Evolutionary conservation across 2,329 filamentous ascomycete species (phyloP).

Genomic region (Alternaria gaisen): DNA sequence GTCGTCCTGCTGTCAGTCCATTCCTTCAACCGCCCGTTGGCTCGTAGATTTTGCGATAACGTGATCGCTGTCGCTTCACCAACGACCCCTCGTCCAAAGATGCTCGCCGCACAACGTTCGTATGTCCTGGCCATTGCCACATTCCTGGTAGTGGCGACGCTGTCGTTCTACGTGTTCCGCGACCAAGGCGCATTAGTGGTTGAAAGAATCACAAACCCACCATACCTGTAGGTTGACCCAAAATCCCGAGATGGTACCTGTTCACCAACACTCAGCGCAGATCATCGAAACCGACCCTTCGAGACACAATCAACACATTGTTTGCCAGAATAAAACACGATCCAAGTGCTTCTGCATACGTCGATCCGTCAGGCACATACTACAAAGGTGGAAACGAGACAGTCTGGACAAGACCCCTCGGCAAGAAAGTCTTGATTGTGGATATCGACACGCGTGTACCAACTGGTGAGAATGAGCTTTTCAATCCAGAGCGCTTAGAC

Average conservation of each 20-base stretch:
- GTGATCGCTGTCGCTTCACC: neutral
- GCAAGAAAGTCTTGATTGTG: slow-evolving; percentile 39
- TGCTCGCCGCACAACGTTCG: slow-evolving; percentile 27
- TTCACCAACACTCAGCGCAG: slow-evolving; percentile 7
- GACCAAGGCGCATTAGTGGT: slow-evolving; percentile 8
- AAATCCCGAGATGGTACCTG: neutral
- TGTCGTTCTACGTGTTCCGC: slow-evolving; percentile 22
- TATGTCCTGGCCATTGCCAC: slow-evolving; percentile 21
- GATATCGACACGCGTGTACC: slow-evolving; percentile 44
- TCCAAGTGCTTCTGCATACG: slow-evolving; percentile 16
- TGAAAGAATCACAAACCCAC: slow-evolving; percentile 9
- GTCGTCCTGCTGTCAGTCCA: neutral
- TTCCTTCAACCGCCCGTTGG: neutral
- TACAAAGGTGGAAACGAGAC: slow-evolving; percentile 13
- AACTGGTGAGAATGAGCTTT: slow-evolving; percentile 29
- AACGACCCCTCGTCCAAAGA: slow-evolving; percentile 8
- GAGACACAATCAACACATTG: slow-evolving; percentile 25
- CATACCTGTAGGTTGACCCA: slow-evolving; percentile 17
- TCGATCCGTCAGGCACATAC: slow-evolving; percentile 23
- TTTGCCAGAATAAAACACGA: slow-evolving; percentile 29
- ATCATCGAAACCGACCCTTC: slow-evolving; percentile 15
- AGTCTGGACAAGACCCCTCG: slow-evolving; percentile 35
- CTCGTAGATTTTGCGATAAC: neutral
- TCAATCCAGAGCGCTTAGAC: slow-evolving; percentile 31
- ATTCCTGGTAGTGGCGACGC: slow-evolving; percentile 20